These are phyloP conservation scores for Paspalum notatum DNA, from an alignment of 176 grass and related monocot genomes.

Conservation along the genomic window DNA sequence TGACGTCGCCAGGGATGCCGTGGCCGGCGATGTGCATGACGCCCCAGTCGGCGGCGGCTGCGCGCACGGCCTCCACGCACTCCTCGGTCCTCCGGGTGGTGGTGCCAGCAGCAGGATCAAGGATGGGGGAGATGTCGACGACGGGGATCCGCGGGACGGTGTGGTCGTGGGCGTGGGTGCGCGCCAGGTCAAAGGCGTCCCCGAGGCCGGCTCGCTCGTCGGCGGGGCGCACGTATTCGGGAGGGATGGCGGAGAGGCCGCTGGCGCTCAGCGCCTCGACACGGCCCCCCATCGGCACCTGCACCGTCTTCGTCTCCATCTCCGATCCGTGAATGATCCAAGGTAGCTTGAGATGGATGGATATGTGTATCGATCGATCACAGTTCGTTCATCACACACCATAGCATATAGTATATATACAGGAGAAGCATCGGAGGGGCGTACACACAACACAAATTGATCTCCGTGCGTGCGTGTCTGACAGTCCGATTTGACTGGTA, in stretches of 20 bases:
- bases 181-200: constrained; percentile 63
- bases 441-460: too few relatives aligned
- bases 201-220: constrained; percentile 69
- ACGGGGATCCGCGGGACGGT: constrained; percentile 58
- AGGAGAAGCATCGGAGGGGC: too few relatives aligned
- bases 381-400: too few relatives aligned
- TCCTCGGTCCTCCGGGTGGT: too few relatives aligned
- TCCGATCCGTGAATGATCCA: too few relatives aligned
- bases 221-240: constrained; percentile 75
- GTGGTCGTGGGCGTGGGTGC: neutral
- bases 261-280: constrained; percentile 79
- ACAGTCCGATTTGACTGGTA: too few relatives aligned
- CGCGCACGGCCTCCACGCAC: constrained; percentile 58
- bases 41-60: constrained; percentile 76
- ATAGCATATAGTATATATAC: too few relatives aligned
- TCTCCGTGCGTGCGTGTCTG: too few relatives aligned
- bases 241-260: constrained; percentile 55
- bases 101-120: too few relatives aligned
- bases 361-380: too few relatives aligned
- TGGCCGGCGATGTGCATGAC: constrained; percentile 90
- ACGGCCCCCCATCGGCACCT: constrained; percentile 2
- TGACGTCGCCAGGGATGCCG: constrained; percentile 51
- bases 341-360: neutral
- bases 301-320: neutral
- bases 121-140: constrained; percentile 64